A percentile compares a stretch with the other conserved stretches of the same genome.
phyloP scores from a whole-genome alignment of 805 yeast genomes.

The Metschnikowia borealis region DNA sequence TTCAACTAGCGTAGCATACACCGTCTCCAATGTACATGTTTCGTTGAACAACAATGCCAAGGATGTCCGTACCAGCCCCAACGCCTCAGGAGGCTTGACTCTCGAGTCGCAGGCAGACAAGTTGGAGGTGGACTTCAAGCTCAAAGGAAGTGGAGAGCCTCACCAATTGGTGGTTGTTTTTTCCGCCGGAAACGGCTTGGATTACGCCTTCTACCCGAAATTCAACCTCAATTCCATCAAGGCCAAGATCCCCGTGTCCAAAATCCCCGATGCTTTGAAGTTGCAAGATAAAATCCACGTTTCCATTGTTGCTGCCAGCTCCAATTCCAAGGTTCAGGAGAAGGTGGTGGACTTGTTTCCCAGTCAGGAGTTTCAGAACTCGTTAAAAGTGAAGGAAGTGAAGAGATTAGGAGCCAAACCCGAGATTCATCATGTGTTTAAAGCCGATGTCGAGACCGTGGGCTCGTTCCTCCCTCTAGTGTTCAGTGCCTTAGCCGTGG shows the following conservation, averaged over 20 bases:
- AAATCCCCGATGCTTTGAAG: conserved; percentile 36
- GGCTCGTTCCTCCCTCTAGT: conserved; percentile 47
- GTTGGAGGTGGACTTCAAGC: conserved; percentile 25
- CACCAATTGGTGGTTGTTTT: conserved; percentile 34
- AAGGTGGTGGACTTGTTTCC: conserved; percentile 32
- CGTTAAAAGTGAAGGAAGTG: conserved; percentile 24
- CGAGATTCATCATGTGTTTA: conserved; percentile 64
- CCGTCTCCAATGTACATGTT: conserved; percentile 29
- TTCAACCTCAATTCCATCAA: conserved; percentile 20
- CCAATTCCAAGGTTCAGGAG: conserved; percentile 13
- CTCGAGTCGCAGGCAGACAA: conserved; percentile 31
- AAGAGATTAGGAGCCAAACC: conserved; percentile 47
- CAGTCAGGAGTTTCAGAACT: conserved; percentile 21
- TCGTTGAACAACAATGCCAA: conserved; percentile 20
- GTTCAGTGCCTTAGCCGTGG: conserved; percentile 44
- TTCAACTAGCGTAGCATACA: conserved; percentile 24
- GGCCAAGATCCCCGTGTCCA: conserved; percentile 23
- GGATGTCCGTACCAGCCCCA: conserved; percentile 29
- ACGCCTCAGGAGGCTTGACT: conserved; percentile 26
- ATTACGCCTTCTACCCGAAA: conserved; percentile 29
- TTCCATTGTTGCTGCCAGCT: conserved; percentile 30
- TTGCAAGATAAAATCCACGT: conserved; percentile 28
- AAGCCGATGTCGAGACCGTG: conserved; percentile 49
- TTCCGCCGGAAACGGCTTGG: conserved; percentile 29
- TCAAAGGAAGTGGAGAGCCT: conserved; percentile 26